A percentile compares a stretch with the other conserved stretches of the same genome.
These are phyloP conservation scores for Panicum miliaceum DNA, from an alignment of 176 grass and related monocot species.

Conservation along the genomic window DNA sequence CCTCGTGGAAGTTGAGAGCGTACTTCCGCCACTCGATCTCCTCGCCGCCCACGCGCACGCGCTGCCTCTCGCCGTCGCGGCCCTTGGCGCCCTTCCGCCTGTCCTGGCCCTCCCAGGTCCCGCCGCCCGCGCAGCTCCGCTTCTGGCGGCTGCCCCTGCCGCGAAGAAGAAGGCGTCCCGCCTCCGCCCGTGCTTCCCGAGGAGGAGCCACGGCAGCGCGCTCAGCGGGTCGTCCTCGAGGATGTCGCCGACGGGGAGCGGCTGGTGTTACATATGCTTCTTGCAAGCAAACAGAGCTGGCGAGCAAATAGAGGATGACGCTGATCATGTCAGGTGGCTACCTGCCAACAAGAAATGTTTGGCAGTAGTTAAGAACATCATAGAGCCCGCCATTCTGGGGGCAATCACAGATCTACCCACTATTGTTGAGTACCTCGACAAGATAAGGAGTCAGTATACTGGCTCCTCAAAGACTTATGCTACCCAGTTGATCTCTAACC, in stretches of 20 bases:
- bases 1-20: not conserved
- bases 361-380: too few species aligned
- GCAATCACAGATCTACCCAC: too few species aligned
- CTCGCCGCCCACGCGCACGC: not conserved
- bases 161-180: conserved; percentile 25
- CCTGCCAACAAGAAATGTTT: too few species aligned
- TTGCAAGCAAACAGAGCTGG: too few species aligned
- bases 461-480: too few species aligned
- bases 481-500: too few species aligned
- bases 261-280: too few species aligned
- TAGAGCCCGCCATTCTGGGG: too few species aligned
- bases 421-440: too few species aligned
- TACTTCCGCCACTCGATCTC: conserved; percentile 1
- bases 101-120: not conserved
- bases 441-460: too few species aligned
- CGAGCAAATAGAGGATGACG: too few species aligned
- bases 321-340: too few species aligned
- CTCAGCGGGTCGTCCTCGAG: not conserved
- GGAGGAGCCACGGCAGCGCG: not conserved
- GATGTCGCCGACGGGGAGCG: not conserved
- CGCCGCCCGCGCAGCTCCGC: not conserved
- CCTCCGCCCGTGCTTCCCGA: not conserved
- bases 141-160: not conserved
- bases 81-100: not conserved
- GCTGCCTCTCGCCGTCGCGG: not conserved